Conservation (phyloP, 495 filamentous ascomycete species). For the Aspergillus bridgeri region DNA sequence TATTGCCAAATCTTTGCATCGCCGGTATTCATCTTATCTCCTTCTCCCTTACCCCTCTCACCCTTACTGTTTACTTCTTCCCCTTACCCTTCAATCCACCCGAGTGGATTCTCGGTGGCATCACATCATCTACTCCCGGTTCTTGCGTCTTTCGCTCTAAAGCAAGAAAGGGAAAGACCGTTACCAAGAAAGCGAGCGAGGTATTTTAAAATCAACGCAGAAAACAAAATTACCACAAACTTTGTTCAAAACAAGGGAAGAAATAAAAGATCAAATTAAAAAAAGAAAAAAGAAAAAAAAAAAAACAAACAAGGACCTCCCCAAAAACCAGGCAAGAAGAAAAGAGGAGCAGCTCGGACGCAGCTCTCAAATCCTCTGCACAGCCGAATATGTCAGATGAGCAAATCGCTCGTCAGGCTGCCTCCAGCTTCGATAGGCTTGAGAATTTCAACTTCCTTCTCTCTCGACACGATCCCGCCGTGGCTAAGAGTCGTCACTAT, state of each 20-base stretch:
- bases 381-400: conserved; percentile 41
- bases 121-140: conserved; percentile 18
- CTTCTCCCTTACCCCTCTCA: background rate
- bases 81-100: conserved; percentile 10
- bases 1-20: conserved; percentile 13
- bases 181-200: background rate
- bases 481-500: conserved; percentile 38
- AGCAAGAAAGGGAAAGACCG: conserved; percentile 7
- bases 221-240: conserved; percentile 1
- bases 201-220: background rate
- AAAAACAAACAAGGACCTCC: conserved; percentile 8
- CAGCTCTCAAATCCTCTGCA: conserved; percentile 13
- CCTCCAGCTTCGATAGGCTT: conserved; percentile 36
- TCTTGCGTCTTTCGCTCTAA: conserved; percentile 5
- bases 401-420: conserved; percentile 27
- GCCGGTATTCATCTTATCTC: conserved; percentile 12
- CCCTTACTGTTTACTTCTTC: too few relatives aligned
- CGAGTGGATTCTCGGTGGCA: background rate
- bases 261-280: conserved; percentile 11
- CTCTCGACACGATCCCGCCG: conserved; percentile 36
- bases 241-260: conserved; percentile 6
- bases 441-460: conserved; percentile 45
- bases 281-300: conserved; percentile 13
- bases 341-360: conserved; percentile 4
- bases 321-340: too few relatives aligned